Conservation (phyloP, 805 yeast genomes). For the Teunomyces stri region DNA sequence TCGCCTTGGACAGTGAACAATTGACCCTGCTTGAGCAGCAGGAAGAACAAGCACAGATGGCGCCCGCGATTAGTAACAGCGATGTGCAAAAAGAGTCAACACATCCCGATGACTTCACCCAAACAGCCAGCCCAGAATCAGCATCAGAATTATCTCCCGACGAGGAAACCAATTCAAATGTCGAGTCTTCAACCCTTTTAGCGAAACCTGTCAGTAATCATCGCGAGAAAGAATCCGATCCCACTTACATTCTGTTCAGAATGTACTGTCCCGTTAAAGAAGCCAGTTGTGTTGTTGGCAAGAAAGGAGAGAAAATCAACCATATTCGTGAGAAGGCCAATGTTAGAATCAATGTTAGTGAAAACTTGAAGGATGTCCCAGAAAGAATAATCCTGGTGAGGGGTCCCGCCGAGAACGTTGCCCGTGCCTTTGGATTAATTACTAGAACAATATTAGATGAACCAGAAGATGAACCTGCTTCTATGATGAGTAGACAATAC, state of each 20-base stretch:
- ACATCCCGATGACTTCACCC: not conserved
- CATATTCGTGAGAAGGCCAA: constrained; percentile 61
- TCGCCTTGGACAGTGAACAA: constrained; percentile 66
- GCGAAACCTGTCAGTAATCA: constrained; percentile 39
- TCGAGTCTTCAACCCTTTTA: not conserved
- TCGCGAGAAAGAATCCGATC: constrained; percentile 47
- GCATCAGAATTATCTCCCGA: not conserved
- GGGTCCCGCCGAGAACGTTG: constrained; percentile 75
- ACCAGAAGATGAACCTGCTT: constrained; percentile 61
- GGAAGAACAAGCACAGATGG: constrained; percentile 42
- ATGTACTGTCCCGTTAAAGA: constrained; percentile 76
- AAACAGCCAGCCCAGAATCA: not conserved
- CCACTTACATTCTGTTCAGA: constrained; percentile 64
- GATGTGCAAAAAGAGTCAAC: not conserved
- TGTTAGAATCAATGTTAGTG: constrained; percentile 69
- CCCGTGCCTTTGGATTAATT: constrained; percentile 76
- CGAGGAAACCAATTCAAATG: not conserved
- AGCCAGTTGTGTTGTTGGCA: constrained; percentile 74
- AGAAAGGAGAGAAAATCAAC: constrained; percentile 72
- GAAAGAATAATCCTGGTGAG: constrained; percentile 73
- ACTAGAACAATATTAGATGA: constrained; percentile 65
- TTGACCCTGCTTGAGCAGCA: constrained; percentile 42
- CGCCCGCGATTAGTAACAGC: constrained; percentile 29
- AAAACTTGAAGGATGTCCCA: constrained; percentile 65
- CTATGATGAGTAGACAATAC: constrained; percentile 51